Percentiles rank a stretch among this genome's conserved stretches.
phyloP scores from a whole-genome alignment of 2,329 filamentous ascomycete species.

The Tolypocladium ophioglossoides region DNA sequence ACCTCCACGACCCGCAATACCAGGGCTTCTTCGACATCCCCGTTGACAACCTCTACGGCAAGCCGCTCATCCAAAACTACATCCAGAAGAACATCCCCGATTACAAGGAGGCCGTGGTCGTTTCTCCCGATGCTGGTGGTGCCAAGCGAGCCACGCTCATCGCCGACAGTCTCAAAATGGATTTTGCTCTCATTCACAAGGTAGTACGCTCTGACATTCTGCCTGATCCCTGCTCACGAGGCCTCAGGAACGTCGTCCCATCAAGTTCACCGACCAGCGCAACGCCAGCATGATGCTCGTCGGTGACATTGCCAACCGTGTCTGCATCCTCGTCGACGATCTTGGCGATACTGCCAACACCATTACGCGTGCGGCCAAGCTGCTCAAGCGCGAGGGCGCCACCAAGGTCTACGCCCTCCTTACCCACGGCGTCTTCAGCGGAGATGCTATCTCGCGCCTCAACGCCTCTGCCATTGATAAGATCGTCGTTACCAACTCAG shows the following conservation, averaged over 20 bases:
- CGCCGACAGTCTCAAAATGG: slow-evolving; percentile 84
- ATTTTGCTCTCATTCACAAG: slow-evolving; percentile 98
- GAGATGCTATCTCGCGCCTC: slow-evolving; percentile 88
- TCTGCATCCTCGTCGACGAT: slow-evolving; percentile 88
- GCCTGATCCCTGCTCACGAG: slow-evolving; percentile 21
- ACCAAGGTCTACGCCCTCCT: slow-evolving; percentile 82
- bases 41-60: slow-evolving; percentile 92
- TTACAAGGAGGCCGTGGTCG: slow-evolving; percentile 78
- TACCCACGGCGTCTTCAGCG: slow-evolving; percentile 90
- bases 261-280: slow-evolving; percentile 76
- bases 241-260: slow-evolving; percentile 72
- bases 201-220: slow-evolving; percentile 26
- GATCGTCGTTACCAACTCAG: slow-evolving; percentile 90
- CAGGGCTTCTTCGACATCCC: slow-evolving; percentile 99
- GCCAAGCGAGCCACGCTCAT: slow-evolving; percentile 94
- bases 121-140: slow-evolving; percentile 91
- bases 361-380: slow-evolving; percentile 88
- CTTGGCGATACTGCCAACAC: slow-evolving; percentile 94
- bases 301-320: slow-evolving; percentile 69
- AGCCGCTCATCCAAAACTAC: slow-evolving; percentile 59
- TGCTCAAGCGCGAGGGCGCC: slow-evolving; percentile 95
- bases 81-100: slow-evolving; percentile 75
- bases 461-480: slow-evolving; percentile 89
- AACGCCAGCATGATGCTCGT: slow-evolving; percentile 96
- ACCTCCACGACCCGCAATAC: slow-evolving; percentile 91